Evolutionary conservation across 2,329 filamentous ascomycete genomes (phyloP).

Genomic region (Claviceps sp.): DNA sequence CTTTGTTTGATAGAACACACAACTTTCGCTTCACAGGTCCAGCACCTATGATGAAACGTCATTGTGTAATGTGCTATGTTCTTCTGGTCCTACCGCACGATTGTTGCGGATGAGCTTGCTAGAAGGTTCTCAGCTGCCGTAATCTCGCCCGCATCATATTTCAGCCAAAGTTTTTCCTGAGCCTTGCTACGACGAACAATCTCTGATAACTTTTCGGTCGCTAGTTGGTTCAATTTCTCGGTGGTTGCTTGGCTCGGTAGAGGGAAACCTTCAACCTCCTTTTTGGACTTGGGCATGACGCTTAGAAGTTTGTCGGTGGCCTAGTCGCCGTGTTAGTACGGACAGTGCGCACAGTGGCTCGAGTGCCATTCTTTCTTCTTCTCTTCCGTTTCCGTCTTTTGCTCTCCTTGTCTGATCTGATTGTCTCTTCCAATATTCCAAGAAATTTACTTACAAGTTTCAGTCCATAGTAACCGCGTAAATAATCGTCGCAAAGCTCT

Average conservation of each 20-base stretch:
- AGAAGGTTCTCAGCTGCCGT: constrained; percentile 57
- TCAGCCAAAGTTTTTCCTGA: constrained; percentile 54
- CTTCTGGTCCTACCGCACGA: constrained; percentile 26
- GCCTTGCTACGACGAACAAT: constrained; percentile 53
- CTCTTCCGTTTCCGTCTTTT: neutral
- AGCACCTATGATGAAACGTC: neutral
- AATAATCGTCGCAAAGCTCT: constrained; percentile 84
- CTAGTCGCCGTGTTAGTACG: constrained; percentile 18
- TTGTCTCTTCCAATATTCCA: too few species aligned
- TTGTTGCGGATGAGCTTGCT: constrained; percentile 32
- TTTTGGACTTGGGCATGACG: constrained; percentile 28
- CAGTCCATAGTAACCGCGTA: constrained; percentile 85
- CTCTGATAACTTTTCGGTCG: constrained; percentile 62
- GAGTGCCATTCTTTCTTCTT: neutral
- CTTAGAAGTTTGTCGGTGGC: constrained; percentile 36
- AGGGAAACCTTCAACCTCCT: constrained; percentile 36
- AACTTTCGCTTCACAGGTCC: neutral
- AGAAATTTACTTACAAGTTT: constrained; percentile 47
- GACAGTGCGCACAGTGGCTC: neutral
- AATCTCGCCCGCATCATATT: constrained; percentile 59
- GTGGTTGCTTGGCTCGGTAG: constrained; percentile 45
- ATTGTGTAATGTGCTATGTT: neutral
- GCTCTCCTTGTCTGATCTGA: neutral
- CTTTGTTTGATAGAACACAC: neutral
- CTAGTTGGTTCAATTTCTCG: constrained; percentile 55